phyloP scores from a whole-genome alignment of 805 yeast genomes.

The Pichia rugopelliculosa region DNA sequence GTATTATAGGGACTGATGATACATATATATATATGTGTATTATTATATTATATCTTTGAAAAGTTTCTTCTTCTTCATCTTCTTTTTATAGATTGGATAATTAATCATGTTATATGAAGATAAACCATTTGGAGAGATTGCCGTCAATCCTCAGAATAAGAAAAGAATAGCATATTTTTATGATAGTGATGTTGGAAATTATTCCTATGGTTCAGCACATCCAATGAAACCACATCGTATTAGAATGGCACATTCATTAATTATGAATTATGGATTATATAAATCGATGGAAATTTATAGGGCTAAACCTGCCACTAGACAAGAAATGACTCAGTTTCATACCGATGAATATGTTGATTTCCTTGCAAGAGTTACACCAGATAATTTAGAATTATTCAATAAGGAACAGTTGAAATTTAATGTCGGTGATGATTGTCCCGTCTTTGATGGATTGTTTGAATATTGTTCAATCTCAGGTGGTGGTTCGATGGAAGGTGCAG shows the following conservation, averaged over 20 bases:
- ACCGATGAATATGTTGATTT: constrained; percentile 97
- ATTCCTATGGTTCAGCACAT: constrained; percentile 97
- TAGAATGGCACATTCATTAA: constrained; percentile 95
- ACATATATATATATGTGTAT: too few relatives aligned
- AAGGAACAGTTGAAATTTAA: constrained; percentile 89
- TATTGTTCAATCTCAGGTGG: constrained; percentile 79
- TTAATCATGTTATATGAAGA: constrained; percentile 37
- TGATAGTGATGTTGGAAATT: constrained; percentile 93
- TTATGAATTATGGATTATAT: constrained; percentile 94
- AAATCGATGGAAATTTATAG: constrained; percentile 96
- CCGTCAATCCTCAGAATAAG: constrained; percentile 47
- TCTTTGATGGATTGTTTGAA: constrained; percentile 70
- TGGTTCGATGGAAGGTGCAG: constrained; percentile 85
- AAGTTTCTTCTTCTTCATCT: background rate
- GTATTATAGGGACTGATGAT: too few relatives aligned
- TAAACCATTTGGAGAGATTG: constrained; percentile 58
- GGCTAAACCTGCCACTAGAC: constrained; percentile 95
- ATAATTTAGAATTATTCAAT: constrained; percentile 76
- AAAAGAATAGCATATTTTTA: constrained; percentile 70
- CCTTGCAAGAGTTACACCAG: constrained; percentile 84
- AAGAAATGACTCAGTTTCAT: constrained; percentile 97
- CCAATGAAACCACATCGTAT: constrained; percentile 99
- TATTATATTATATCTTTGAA: too few relatives aligned
- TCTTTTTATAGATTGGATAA: background rate
- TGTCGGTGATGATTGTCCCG: constrained; percentile 93